Percentiles rank a stretch among this genome's conserved stretches.
These are phyloP conservation scores for Exophiala viscosa DNA, from an alignment of 2,329 filamentous ascomycete genomes.

Conservation along the genomic window DNA sequence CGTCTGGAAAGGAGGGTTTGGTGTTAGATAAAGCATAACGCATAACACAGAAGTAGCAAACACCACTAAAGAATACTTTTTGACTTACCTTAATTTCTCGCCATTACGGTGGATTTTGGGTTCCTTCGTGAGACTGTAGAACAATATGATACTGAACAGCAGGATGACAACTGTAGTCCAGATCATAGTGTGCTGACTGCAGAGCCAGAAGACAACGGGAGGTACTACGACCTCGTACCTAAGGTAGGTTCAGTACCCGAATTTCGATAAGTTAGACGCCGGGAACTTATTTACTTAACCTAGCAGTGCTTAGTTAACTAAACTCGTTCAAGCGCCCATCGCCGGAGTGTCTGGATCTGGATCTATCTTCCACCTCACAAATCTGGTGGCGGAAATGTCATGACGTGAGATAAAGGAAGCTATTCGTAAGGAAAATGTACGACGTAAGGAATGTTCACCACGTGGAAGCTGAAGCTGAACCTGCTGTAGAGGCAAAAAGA, in stretches of 20 bases:
- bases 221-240: neutral
- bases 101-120: slow-evolving; percentile 19
- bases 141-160: slow-evolving; percentile 8
- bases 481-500: neutral
- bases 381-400: neutral
- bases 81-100: slow-evolving; percentile 18
- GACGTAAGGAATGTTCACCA: no score
- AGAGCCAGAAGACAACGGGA: no score
- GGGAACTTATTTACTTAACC: no score
- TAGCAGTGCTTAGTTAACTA: no score
- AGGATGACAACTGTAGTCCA: slow-evolving; percentile 7
- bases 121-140: slow-evolving; percentile 5
- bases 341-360: no score
- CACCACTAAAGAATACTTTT: neutral
- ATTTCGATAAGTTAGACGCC: no score
- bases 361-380: no score
- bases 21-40: slow-evolving; percentile 1
- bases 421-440: no score
- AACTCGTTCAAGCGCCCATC: no score
- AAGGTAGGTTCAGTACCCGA: no score
- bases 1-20: slow-evolving; percentile 5
- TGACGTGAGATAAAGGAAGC: no score
- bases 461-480: no score
- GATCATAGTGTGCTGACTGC: slow-evolving; percentile 11
- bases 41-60: neutral